Evolutionary conservation across 495 filamentous ascomycete species (phyloP), one percentile per base, ranked within the genome.

Genomic region (Penicillium argentinense): DNA sequence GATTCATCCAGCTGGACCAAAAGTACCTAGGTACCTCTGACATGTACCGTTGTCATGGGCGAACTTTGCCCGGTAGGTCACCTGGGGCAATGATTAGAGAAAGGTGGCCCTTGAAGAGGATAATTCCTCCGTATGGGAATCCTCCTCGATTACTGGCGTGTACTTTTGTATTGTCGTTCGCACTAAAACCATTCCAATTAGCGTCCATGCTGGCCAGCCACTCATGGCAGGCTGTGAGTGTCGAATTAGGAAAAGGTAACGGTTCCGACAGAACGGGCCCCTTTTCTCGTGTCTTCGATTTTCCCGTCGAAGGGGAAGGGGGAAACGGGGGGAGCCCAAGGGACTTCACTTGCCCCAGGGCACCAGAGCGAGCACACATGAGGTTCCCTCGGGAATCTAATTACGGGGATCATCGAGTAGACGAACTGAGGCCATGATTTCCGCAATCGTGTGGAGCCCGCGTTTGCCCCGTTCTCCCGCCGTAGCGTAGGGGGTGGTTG

Each of bases 371-470:
- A 30, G 28, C 29, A 16, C 7, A 12, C 16, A 12, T n/a, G 33
- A 36, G 33, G 33, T 14, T 19, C 4, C 6, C 28, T 37, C 38
- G 29, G 46, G 17, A 24, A 37, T 37, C 29, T 18, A 26, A 49
- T 49, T 37, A 49, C 38, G 38, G 38, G 28, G 38, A 34, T 22
- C 12, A 42, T 13, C 8, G 34, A 36, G 9, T 18, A 21, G 9
- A 5, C 5, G 25, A 26, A 11, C 5, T 5, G 11, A 5, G 33
- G n/a, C 33, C 21, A 11, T 36, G 33, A n/a, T 36, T 36, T 36
- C 33, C 33, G 33, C 17, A 18, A 22, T 36, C 17, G 5, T 21
- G 33, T 36, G 47, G 40, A 50, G 47, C 39, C 32, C 39, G 47
- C 7, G 33, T 25, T 45, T 13, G 17, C 17, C 34, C 23, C 12